phyloP scores from a whole-genome alignment of 495 filamentous ascomycete species.

The Aspergillus ostianus region DNA sequence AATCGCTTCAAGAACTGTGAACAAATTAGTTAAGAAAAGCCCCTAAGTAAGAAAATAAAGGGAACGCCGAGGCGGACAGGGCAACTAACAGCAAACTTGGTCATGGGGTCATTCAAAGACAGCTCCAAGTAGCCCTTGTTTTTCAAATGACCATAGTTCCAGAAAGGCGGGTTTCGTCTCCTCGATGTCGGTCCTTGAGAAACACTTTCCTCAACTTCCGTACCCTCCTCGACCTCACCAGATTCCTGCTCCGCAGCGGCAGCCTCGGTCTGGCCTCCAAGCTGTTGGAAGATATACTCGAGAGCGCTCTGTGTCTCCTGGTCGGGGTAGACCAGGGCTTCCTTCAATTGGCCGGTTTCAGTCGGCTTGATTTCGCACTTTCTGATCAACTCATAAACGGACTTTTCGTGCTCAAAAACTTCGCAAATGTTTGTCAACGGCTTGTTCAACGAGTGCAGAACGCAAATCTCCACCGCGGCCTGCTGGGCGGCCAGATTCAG shows the following conservation, averaged over 20 bases:
- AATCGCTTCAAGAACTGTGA: constrained; percentile 71
- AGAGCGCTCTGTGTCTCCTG: constrained; percentile 29
- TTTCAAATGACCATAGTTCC: constrained; percentile 17
- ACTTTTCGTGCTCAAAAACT: constrained; percentile 29
- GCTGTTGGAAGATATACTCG: constrained; percentile 40
- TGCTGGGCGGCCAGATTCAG: constrained; percentile 36
- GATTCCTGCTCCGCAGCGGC: constrained; percentile 5
- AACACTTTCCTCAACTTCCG: constrained; percentile 7
- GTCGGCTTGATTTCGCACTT: constrained; percentile 29
- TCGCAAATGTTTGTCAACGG: constrained; percentile 28
- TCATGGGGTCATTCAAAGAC: constrained; percentile 52
- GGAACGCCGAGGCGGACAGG: not conserved
- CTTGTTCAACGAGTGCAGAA: constrained; percentile 39
- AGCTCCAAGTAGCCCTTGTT: constrained; percentile 33
- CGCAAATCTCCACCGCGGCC: constrained; percentile 46
- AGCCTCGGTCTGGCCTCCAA: constrained; percentile 24
- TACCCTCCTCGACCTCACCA: not conserved
- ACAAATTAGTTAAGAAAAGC: constrained; percentile 14
- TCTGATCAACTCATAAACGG: constrained; percentile 27
- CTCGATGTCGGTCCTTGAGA: constrained; percentile 9
- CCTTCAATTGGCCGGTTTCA: constrained; percentile 25
- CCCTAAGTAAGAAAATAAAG: not conserved
- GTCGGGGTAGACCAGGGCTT: constrained; percentile 33
- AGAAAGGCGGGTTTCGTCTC: constrained; percentile 10
- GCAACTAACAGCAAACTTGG: constrained; percentile 73